Evolutionary conservation across 2,329 filamentous ascomycete species (phyloP).

Genomic region (Stachybotrys echinatus): DNA sequence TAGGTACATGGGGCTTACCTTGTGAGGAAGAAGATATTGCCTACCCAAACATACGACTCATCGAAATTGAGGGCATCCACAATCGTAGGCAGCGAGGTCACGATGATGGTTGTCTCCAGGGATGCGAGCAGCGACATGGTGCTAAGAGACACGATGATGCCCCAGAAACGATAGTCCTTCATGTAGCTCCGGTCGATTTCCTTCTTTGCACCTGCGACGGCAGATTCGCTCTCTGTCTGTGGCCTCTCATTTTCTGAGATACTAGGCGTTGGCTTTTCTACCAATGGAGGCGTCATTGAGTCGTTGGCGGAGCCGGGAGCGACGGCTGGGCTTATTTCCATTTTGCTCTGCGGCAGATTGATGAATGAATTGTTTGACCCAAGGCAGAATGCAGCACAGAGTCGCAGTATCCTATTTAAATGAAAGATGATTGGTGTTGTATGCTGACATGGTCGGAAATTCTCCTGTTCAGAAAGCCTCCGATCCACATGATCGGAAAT

Average conservation of each 20-base stretch:
- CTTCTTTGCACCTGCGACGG: not conserved
- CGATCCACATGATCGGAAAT: not conserved
- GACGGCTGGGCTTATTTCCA: not conserved
- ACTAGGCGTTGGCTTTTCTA: not conserved
- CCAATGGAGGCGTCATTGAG: not conserved
- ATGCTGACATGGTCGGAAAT: not conserved
- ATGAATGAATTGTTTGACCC: too few relatives aligned
- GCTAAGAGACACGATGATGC: constrained; percentile 16
- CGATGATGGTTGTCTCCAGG: constrained; percentile 17
- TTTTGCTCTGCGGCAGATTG: not conserved
- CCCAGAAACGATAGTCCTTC: constrained; percentile 15
- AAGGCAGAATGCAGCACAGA: too few relatives aligned
- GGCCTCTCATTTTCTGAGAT: not conserved
- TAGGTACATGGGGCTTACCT: constrained; percentile 10
- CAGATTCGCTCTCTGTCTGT: not conserved
- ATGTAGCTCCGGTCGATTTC: not conserved
- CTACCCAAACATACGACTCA: constrained; percentile 21
- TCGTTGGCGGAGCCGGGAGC: not conserved
- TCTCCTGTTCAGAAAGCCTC: not conserved
- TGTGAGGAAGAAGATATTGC: constrained; percentile 19
- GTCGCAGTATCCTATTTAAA: too few relatives aligned
- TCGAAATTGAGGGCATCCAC: constrained; percentile 14
- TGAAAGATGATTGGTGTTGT: not conserved
- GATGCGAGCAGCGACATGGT: constrained; percentile 13
- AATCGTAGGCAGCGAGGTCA: constrained; percentile 20